Percentiles rank a stretch among this genome's conserved stretches.
phyloP scores from a whole-genome alignment of 345 rosid species.

The Brassica carinata region DNA sequence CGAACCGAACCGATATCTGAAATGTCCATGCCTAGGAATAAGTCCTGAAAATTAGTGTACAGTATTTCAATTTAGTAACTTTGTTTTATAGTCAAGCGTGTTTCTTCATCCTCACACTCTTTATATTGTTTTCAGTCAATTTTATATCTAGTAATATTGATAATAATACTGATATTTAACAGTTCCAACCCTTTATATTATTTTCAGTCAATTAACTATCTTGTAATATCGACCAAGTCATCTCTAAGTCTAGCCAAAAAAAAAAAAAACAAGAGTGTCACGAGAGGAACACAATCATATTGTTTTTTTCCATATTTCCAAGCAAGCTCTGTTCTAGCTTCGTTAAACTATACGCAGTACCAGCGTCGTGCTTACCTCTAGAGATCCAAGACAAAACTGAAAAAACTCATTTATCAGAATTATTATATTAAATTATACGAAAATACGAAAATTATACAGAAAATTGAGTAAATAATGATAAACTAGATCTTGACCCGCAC shows the following conservation, averaged over 20 bases:
- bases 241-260: not conserved
- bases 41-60: not conserved
- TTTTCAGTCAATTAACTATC: not conserved
- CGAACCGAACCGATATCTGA: too few relatives aligned
- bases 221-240: not conserved
- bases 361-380: not conserved
- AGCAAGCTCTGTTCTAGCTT: constrained; percentile 21
- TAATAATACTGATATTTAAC: not conserved
- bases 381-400: not conserved
- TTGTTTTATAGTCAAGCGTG: not conserved
- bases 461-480: not conserved
- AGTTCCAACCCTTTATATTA: not conserved
- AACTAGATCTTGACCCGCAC: too few relatives aligned
- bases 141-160: not conserved
- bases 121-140: not conserved
- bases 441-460: not conserved
- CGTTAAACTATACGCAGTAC: not conserved
- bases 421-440: not conserved
- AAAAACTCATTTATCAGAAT: not conserved
- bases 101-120: not conserved
- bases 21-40: not conserved
- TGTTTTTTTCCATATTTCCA: constrained; percentile 27
- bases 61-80: not conserved
- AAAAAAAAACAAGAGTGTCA: constrained; percentile 9
- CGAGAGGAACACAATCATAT: constrained; percentile 30